A percentile compares a stretch with the other conserved stretches of the same genome.
Evolutionary conservation across 208 protist species (phyloP).

Genomic region (Crithidia fasciculata): DNA sequence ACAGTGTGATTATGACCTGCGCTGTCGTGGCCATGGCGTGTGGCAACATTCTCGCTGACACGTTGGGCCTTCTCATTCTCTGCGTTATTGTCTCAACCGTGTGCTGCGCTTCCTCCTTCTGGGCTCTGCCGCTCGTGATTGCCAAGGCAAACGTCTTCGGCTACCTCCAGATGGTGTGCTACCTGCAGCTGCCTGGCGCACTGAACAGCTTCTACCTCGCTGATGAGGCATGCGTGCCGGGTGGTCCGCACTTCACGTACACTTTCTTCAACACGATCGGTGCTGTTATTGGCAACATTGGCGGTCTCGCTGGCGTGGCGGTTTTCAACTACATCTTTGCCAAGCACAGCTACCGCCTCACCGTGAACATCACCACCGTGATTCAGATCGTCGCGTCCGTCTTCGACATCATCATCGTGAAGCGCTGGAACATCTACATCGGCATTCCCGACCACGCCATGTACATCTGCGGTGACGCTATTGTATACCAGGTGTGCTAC

Average conservation of each 20-base stretch:
- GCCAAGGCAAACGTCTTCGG: constrained; percentile 61
- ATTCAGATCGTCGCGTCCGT: constrained; percentile 42
- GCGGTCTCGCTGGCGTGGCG: constrained; percentile 40
- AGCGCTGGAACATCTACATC: constrained; percentile 55
- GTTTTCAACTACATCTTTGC: constrained; percentile 62
- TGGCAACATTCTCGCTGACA: constrained; percentile 37
- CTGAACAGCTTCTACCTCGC: constrained; percentile 53
- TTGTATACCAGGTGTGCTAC: constrained; percentile 57
- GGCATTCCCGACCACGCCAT: constrained; percentile 59
- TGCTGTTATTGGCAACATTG: constrained; percentile 43
- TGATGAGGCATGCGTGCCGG: constrained; percentile 42
- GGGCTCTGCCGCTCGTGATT: constrained; percentile 46
- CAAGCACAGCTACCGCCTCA: constrained; percentile 55
- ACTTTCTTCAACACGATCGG: constrained; percentile 61
- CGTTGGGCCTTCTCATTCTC: constrained; percentile 29
- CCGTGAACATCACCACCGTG: constrained; percentile 40
- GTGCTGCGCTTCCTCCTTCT: constrained; percentile 45
- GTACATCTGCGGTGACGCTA: constrained; percentile 69
- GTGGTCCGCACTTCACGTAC: constrained; percentile 60
- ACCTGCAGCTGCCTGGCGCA: constrained; percentile 44
- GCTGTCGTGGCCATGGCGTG: constrained; percentile 40
- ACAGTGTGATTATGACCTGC: constrained; percentile 45
- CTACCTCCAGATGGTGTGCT: constrained; percentile 47
- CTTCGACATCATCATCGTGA: constrained; percentile 63
- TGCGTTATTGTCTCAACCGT: constrained; percentile 33